Conservation (phyloP, 805 yeast species). For the Debaryomyces castellii region DNA sequence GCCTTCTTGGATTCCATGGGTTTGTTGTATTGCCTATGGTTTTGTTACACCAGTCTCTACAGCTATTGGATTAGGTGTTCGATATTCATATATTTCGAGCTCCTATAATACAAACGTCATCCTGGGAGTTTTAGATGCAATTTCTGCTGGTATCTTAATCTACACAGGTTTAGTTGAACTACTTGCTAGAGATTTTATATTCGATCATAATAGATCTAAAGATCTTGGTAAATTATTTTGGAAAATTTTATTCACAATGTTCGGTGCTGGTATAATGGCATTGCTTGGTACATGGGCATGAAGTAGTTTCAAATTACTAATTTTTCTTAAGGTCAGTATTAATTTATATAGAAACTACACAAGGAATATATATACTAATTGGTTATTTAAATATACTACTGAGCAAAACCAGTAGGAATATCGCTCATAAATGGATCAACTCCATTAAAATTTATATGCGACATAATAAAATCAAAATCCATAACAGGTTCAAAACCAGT, state of each 20-base stretch:
- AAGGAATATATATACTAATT: neutral
- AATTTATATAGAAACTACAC: neutral
- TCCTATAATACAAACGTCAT: slow-evolving; percentile 60
- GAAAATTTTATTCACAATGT: slow-evolving; percentile 54
- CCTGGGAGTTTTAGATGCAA: slow-evolving; percentile 71
- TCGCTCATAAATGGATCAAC: slow-evolving; percentile 1
- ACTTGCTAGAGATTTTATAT: slow-evolving; percentile 74
- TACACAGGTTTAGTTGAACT: slow-evolving; percentile 78
- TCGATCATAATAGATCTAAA: slow-evolving; percentile 56
- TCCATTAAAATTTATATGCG: neutral
- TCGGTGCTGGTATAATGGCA: slow-evolving; percentile 79
- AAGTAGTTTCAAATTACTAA: neutral
- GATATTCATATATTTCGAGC: slow-evolving; percentile 58
- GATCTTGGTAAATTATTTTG: slow-evolving; percentile 50
- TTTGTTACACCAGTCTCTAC: slow-evolving; percentile 72
- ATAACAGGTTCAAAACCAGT: neutral
- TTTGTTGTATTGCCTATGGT: slow-evolving; percentile 48
- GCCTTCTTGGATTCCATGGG: slow-evolving; percentile 54
- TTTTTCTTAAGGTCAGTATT: neutral
- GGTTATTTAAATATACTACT: neutral
- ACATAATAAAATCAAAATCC: slow-evolving; percentile 1
- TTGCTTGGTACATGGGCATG: slow-evolving; percentile 73
- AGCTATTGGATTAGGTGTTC: slow-evolving; percentile 76
- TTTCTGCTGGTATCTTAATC: slow-evolving; percentile 74
- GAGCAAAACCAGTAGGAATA: neutral